A percentile compares a stretch with the other conserved stretches of the same genome.
Conservation (phyloP, 306 rosid genomes). For the Corylus heterophylla region DNA sequence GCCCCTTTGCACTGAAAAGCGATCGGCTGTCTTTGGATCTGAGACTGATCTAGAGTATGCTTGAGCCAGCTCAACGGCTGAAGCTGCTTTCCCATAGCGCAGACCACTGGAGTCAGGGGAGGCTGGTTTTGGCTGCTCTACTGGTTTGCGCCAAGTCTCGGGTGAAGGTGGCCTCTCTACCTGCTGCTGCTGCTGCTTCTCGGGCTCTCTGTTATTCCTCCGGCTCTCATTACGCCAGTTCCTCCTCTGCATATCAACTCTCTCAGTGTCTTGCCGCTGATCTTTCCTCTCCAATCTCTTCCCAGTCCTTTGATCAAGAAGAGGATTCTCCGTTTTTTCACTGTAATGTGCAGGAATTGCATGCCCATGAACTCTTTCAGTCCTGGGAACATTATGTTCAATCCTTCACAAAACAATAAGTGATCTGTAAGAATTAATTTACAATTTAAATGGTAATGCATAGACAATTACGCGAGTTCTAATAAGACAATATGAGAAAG, state of each 20-base stretch:
- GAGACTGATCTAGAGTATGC: slow-evolving; percentile 89
- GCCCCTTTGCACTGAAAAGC: slow-evolving; percentile 53
- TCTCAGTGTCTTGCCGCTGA: slow-evolving; percentile 56
- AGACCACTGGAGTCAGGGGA: slow-evolving; percentile 43
- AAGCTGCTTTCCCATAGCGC: slow-evolving; percentile 73
- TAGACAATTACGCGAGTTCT: not conserved
- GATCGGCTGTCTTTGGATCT: slow-evolving; percentile 58
- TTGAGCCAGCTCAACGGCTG: slow-evolving; percentile 93
- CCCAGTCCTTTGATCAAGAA: slow-evolving; percentile 59
- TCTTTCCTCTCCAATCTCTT: slow-evolving; percentile 71
- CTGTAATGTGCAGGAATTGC: slow-evolving; percentile 36
- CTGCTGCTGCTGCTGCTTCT: slow-evolving; percentile 56
- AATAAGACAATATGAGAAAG: not conserved
- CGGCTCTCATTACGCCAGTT: slow-evolving; percentile 68
- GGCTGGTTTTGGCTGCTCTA: slow-evolving; percentile 56
- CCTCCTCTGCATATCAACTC: slow-evolving; percentile 63
- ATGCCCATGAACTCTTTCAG: slow-evolving; percentile 55
- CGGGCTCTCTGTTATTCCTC: slow-evolving; percentile 56
- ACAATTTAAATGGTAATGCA: slow-evolving; percentile 14
- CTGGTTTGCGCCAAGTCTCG: slow-evolving; percentile 93
- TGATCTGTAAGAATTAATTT: slow-evolving; percentile 10
- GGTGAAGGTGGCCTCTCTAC: slow-evolving; percentile 81
- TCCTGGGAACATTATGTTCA: slow-evolving; percentile 53
- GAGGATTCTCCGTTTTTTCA: slow-evolving; percentile 54
- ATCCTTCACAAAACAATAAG: slow-evolving; percentile 47